Evolutionary conservation across 805 yeast species (phyloP).

Genomic region (Diddensiella transvaalensis): DNA sequence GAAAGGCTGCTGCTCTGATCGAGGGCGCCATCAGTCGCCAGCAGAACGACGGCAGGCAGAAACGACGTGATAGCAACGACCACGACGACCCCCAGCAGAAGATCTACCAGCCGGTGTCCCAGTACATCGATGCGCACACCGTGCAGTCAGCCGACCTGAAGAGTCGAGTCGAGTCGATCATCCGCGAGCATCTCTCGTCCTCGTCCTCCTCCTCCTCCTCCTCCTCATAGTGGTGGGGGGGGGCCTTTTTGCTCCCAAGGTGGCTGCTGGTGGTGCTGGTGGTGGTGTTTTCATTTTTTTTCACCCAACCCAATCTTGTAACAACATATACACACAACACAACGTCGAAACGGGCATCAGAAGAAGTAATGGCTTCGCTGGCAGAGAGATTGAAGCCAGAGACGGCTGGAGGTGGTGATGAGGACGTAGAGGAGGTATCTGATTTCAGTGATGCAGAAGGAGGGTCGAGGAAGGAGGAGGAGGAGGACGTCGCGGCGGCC

Average conservation of each 20-base stretch:
- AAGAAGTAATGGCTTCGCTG: not conserved
- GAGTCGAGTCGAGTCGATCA: constrained; percentile 10
- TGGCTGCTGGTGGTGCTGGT: no score
- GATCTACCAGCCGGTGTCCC: constrained; percentile 13
- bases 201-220: no score
- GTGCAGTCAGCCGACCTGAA: constrained; percentile 15
- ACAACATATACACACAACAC: no score
- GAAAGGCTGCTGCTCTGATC: constrained; percentile 26
- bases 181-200: constrained; percentile 7
- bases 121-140: constrained; percentile 19
- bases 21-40: constrained; percentile 23
- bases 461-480: constrained; percentile 4
- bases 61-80: not conserved
- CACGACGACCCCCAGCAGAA: constrained; percentile 4
- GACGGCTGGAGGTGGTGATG: constrained; percentile 5
- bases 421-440: constrained; percentile 14
- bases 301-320: no score
- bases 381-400: not conserved
- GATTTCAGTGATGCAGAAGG: constrained; percentile 17
- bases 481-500: constrained; percentile 7
- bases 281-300: no score
- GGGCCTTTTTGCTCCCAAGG: no score
- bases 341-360: no score
- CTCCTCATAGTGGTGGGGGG: no score
- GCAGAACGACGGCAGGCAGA: constrained; percentile 4